Evolutionary conservation across 805 yeast species (phyloP).

Genomic region (Lipomyces japonicus): DNA sequence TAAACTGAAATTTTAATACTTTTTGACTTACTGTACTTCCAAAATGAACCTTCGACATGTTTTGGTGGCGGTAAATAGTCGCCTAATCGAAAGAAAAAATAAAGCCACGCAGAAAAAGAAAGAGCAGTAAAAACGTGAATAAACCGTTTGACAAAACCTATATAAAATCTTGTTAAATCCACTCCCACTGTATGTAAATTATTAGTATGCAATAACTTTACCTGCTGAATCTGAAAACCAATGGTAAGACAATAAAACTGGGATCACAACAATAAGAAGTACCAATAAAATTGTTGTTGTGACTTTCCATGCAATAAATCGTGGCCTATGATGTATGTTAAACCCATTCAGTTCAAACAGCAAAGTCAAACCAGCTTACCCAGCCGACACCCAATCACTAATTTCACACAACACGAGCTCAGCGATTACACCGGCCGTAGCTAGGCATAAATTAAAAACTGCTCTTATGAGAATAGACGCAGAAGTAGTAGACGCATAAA

Average conservation of each 20-base stretch:
- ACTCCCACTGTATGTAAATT: neutral
- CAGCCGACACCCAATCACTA: slow-evolving; percentile 31
- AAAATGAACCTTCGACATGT: slow-evolving; percentile 29
- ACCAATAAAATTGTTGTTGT: slow-evolving; percentile 31
- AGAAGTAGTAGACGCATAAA: slow-evolving; percentile 17
- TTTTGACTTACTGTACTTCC: slow-evolving; percentile 21
- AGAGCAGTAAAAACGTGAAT: slow-evolving; percentile 13
- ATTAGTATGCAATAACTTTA: slow-evolving; percentile 1
- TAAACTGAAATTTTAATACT: slow-evolving; percentile 3
- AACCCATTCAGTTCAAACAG: slow-evolving; percentile 4
- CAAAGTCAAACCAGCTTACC: slow-evolving; percentile 22
- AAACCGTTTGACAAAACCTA: slow-evolving; percentile 13
- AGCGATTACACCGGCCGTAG: slow-evolving; percentile 34
- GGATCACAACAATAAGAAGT: slow-evolving; percentile 35
- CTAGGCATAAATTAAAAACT: slow-evolving; percentile 24
- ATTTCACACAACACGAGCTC: slow-evolving; percentile 43
- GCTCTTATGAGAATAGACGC: slow-evolving; percentile 21
- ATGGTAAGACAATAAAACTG: slow-evolving; percentile 32
- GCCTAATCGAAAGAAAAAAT: slow-evolving; percentile 33
- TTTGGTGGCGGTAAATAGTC: slow-evolving; percentile 32
- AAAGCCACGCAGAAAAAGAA: slow-evolving; percentile 32
- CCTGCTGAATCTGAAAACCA: slow-evolving; percentile 29
- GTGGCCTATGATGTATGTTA: slow-evolving; percentile 21
- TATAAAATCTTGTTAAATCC: neutral
- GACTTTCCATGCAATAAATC: slow-evolving; percentile 32